phyloP scores from a whole-genome alignment of 805 yeast species.

The Candida boleticola region DNA sequence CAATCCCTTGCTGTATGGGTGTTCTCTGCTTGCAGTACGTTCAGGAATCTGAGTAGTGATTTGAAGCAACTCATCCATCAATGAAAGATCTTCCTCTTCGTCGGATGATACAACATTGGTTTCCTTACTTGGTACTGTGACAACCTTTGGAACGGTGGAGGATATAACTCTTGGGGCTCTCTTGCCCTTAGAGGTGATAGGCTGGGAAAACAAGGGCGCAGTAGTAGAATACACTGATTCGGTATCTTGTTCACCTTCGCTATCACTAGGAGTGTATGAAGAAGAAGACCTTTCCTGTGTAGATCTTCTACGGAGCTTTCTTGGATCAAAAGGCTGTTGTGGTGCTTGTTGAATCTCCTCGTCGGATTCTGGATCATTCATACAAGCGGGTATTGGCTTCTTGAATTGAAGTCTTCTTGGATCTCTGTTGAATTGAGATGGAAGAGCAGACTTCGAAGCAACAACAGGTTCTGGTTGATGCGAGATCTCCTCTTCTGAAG shows the following conservation, averaged over 20 bases:
- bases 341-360: constrained; percentile 14
- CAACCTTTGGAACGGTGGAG: not conserved
- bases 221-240: constrained; percentile 5
- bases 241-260: constrained; percentile 6
- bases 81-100: constrained; percentile 5
- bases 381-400: constrained; percentile 8
- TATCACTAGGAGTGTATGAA: not conserved
- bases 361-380: constrained; percentile 14
- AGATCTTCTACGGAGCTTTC: constrained; percentile 7
- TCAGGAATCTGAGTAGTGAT: not conserved
- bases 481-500: constrained; percentile 1
- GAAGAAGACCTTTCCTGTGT: not conserved
- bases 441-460: not conserved
- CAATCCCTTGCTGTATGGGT: constrained; percentile 23
- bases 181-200: not conserved
- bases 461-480: not conserved
- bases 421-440: constrained; percentile 1
- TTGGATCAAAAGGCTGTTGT: constrained; percentile 20
- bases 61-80: constrained; percentile 6
- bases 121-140: not conserved
- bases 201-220: constrained; percentile 4
- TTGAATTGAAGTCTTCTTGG: constrained; percentile 6
- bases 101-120: not conserved
- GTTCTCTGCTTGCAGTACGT: constrained; percentile 1
- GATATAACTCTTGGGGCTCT: constrained; percentile 1